These are phyloP conservation scores for Aspergillus sp. DNA, from an alignment of 2,329 filamentous ascomycete genomes.

Conservation along the genomic window DNA sequence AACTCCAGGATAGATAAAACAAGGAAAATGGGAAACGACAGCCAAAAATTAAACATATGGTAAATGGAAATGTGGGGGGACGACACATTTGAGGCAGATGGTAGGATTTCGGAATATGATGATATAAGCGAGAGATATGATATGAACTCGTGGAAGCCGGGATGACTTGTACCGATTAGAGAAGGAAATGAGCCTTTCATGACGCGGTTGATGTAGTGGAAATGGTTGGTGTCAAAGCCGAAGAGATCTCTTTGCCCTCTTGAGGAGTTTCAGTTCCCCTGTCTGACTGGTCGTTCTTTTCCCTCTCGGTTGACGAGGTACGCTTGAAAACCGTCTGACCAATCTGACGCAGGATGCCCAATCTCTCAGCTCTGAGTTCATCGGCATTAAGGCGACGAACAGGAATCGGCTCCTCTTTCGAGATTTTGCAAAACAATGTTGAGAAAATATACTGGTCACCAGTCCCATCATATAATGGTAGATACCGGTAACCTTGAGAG, in stretches of 20 bases:
- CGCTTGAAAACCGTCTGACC: conserved; percentile 48
- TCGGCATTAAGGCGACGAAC: conserved; percentile 40
- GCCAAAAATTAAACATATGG: conserved; percentile 13
- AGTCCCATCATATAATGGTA: conserved; percentile 83
- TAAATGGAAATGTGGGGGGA: conserved; percentile 21
- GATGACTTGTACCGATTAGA: background rate
- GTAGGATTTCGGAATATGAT: conserved; percentile 2
- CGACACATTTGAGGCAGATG: conserved; percentile 18
- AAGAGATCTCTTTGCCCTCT: conserved; percentile 37
- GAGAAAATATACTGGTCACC: conserved; percentile 95
- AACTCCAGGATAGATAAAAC: background rate
- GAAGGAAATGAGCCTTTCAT: conserved; percentile 15
- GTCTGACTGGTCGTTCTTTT: conserved; percentile 30
- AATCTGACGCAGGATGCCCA: conserved; percentile 43
- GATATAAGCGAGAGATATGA: conserved; percentile 3
- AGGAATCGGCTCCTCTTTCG: conserved; percentile 56
- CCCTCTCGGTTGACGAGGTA: conserved; percentile 40
- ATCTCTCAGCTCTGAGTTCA: conserved; percentile 40
- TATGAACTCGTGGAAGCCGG: background rate
- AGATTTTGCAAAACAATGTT: conserved; percentile 87
- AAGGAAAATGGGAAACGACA: conserved; percentile 6
- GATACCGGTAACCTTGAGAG: conserved; percentile 87
- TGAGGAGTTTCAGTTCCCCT: conserved; percentile 29
- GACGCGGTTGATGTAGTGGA: conserved; percentile 39
- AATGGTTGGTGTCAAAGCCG: conserved; percentile 35